Conservation (phyloP, 108 stramenopile species). For the Chaetoceros muelleri region DNA sequence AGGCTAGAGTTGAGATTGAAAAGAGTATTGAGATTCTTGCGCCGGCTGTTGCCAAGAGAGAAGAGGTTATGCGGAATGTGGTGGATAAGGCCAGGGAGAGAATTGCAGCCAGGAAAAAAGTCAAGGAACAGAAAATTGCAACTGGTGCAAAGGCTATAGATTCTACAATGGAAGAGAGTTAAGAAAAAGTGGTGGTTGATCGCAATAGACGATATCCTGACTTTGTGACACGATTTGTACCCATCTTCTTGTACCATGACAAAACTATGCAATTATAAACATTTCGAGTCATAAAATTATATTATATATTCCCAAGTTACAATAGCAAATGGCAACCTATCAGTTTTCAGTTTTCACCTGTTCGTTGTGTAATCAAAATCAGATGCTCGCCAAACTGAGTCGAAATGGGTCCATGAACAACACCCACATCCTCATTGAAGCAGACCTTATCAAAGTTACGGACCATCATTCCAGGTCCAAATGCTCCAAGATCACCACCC, state of each 20-base stretch:
- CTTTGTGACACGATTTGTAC: too few species aligned
- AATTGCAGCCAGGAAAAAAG: conserved; percentile 71
- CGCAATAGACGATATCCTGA: too few species aligned
- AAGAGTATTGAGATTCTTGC: conserved; percentile 81
- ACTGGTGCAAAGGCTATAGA: conserved; percentile 7
- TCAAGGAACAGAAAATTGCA: conserved; percentile 20
- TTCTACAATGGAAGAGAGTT: conserved; percentile 29
- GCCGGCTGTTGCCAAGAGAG: conserved; percentile 71
- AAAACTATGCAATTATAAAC: too few species aligned
- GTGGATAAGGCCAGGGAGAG: conserved; percentile 68
- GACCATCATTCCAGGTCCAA: conserved; percentile 67
- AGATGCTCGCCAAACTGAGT: conserved; percentile 60
- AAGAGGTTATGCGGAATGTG: conserved; percentile 84
- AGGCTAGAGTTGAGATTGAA: conserved; percentile 85
- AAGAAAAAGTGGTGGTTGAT: too few species aligned
- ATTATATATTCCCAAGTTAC: too few species aligned
- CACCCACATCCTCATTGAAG: conserved; percentile 46
- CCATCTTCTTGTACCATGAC: too few species aligned
- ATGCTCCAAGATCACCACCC: conserved; percentile 44
- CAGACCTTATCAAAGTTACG: conserved; percentile 43
- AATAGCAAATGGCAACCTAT: conserved; percentile 9
- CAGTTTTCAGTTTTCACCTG: neutral
- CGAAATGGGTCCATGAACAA: conserved; percentile 45
- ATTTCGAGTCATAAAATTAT: too few species aligned
- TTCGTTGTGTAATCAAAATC: conserved; percentile 38